Conservation (phyloP, 1,284 basidiomycete genomes). For the Ceratobasidium sp. region DNA sequence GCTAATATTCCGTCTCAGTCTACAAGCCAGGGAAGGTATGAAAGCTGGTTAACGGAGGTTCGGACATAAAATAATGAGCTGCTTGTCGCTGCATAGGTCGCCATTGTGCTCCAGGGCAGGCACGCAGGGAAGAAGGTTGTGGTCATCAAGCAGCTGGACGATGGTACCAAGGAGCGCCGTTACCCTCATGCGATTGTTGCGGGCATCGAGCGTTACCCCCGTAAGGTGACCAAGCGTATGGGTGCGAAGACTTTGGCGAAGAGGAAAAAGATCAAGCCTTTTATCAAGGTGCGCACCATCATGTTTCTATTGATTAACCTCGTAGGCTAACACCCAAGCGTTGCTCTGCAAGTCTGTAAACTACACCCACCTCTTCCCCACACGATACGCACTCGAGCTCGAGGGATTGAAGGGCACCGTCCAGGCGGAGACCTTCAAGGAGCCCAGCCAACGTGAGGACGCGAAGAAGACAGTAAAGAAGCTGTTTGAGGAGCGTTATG, state of each 20-base stretch:
- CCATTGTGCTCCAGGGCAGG: conserved; percentile 95
- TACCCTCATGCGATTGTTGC: conserved; percentile 97
- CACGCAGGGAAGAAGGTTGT: conserved; percentile 96
- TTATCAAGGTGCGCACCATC: conserved; percentile 84
- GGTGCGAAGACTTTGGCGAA: conserved; percentile 91
- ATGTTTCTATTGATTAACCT: background rate
- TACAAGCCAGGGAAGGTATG: conserved; percentile 98
- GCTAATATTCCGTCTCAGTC: conserved; percentile 61
- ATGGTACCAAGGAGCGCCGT: conserved; percentile 87
- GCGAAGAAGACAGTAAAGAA: conserved; percentile 97
- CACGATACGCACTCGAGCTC: conserved; percentile 94
- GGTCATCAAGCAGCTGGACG: conserved; percentile 88
- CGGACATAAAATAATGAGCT: background rate
- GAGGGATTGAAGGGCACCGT: conserved; percentile 90
- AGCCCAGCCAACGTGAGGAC: conserved; percentile 90
- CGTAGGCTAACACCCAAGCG: background rate
- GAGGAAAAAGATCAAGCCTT: conserved; percentile 96
- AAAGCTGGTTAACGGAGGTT: conserved; percentile 40
- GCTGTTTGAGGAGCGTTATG: conserved; percentile 92
- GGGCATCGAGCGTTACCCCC: conserved; percentile 94
- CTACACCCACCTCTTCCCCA: conserved; percentile 98
- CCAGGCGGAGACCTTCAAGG: conserved; percentile 90
- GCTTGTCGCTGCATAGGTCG: conserved; percentile 66
- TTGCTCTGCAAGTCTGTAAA: conserved; percentile 73
- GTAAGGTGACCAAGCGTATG: conserved; percentile 96